Evolutionary conservation across 2,329 filamentous ascomycete species (phyloP), one percentile per base, ranked within the genome.

Genomic region (Fusarium veterinarium): DNA sequence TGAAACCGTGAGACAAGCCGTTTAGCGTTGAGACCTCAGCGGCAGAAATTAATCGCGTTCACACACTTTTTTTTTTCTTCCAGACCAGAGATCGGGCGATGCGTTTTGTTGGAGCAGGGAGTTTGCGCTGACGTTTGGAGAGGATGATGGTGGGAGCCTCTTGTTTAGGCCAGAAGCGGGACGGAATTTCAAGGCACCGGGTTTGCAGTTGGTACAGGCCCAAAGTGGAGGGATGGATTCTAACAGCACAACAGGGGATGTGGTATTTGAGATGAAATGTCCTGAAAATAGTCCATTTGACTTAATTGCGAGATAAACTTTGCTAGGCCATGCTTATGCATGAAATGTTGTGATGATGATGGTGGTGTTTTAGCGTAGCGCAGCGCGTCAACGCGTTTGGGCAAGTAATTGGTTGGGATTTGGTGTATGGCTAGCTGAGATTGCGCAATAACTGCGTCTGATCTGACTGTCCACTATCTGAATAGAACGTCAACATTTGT

Each of bases 181-280:
- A 70, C 77, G 78, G 79, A 80, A 77, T 79, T 78, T 79, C 70
- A 79, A 79, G 73, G 67, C 63, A 75, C 78, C 77, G 77, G 64
- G 25, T 25, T 6, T 37, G 59, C 25, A 25, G 25, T 6, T 55
- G 48, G 49, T 51, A 48, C 53, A 38, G 23, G 31, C n/a, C 30
- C 56, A 48, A 33, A 40, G 45, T 48, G 30, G 35, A 45, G 60
- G 38, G 33, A 46, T 14, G 35, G 35, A 16, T 28, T 37, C 30
- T 20, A 46, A 40, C 63, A 52, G 46, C 46, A 62, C 64, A 62
- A 68, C 64, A 67, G 41, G 41, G 42, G 28, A 38, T 25, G 31
- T 33, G 45, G 45, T 38, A 38, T 60, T 31, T 42, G 25, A 28
- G 35, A 31, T 57, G 40, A 37, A 61, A 60, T n/a, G 52, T 1